These are phyloP conservation scores for Kwoniella europaea DNA, from an alignment of 768 basidiomycete species.

Conservation along the genomic window DNA sequence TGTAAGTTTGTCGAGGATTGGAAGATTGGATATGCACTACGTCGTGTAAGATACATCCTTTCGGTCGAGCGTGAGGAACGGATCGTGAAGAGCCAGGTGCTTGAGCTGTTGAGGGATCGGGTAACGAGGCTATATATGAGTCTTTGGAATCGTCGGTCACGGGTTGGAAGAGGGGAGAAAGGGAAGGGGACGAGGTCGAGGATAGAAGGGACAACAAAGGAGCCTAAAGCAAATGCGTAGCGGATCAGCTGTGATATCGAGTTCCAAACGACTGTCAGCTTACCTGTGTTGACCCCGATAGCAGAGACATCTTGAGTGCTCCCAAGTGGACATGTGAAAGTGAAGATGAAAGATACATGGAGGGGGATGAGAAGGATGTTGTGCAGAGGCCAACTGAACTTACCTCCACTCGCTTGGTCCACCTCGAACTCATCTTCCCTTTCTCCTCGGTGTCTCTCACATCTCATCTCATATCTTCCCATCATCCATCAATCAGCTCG, in stretches of 20 bases:
- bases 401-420: slow-evolving; percentile 27
- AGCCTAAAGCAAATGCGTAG: slow-evolving; percentile 30
- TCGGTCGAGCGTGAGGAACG: slow-evolving; percentile 11
- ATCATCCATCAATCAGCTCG: not conserved
- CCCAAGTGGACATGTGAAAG: no score
- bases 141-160: slow-evolving; percentile 30
- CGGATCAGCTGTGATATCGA: not conserved
- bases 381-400: no score
- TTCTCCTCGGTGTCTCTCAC: not conserved
- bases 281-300: slow-evolving; percentile 12
- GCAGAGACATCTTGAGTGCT: slow-evolving; percentile 5
- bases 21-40: slow-evolving; percentile 54
- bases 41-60: slow-evolving; percentile 26
- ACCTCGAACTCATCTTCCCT: slow-evolving; percentile 6
- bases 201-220: slow-evolving; percentile 50
- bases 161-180: slow-evolving; percentile 44
- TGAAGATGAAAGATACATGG: no score
- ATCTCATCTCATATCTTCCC: slow-evolving; percentile 1
- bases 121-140: slow-evolving; percentile 33
- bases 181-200: slow-evolving; percentile 43
- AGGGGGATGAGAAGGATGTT: no score
- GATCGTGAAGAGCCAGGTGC: not conserved
- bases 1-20: slow-evolving; percentile 36
- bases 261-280: not conserved
- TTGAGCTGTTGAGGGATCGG: slow-evolving; percentile 23